Evolutionary conservation across 192 early-diverging fungal species (phyloP).

Genomic region (Coemansia sp.): DNA sequence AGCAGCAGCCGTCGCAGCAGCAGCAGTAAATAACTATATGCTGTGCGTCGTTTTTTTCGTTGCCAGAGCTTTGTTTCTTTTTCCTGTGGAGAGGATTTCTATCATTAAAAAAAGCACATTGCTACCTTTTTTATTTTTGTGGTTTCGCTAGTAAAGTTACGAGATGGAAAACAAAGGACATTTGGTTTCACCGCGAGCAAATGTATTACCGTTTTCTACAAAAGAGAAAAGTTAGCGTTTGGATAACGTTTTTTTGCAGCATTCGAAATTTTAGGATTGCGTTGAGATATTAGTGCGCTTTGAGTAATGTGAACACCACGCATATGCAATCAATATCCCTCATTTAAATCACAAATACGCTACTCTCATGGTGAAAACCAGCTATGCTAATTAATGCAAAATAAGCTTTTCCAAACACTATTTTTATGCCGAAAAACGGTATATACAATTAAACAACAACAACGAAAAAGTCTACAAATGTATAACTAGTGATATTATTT

Average conservation of each 20-base stretch:
- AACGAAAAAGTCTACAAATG: slow-evolving; percentile 1
- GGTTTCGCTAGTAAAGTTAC: background rate
- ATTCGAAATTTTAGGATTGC: too few species aligned
- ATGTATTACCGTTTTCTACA: background rate
- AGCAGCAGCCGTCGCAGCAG: slow-evolving; percentile 4
- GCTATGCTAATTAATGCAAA: too few species aligned
- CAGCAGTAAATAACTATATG: slow-evolving; percentile 11
- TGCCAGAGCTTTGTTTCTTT: slow-evolving; percentile 3
- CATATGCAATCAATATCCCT: too few species aligned
- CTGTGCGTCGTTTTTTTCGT: background rate
- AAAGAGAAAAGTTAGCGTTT: too few species aligned
- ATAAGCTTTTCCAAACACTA: too few species aligned
- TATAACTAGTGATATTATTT: background rate
- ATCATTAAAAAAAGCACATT: slow-evolving; percentile 6
- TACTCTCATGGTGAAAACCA: too few species aligned
- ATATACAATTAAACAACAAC: background rate
- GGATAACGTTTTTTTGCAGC: too few species aligned
- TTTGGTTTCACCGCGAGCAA: background rate
- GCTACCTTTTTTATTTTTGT: slow-evolving; percentile 3
- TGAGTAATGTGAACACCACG: too few species aligned
- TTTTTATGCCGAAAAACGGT: too few species aligned
- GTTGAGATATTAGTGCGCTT: too few species aligned
- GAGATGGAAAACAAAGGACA: too few species aligned
- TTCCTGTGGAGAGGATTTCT: background rate
- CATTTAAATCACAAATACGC: too few species aligned